A percentile compares a stretch with the other conserved stretches of the same genome.
phyloP scores from a whole-genome alignment of 176 grass and related monocot species.

The Cenchrus purpureus region DNA sequence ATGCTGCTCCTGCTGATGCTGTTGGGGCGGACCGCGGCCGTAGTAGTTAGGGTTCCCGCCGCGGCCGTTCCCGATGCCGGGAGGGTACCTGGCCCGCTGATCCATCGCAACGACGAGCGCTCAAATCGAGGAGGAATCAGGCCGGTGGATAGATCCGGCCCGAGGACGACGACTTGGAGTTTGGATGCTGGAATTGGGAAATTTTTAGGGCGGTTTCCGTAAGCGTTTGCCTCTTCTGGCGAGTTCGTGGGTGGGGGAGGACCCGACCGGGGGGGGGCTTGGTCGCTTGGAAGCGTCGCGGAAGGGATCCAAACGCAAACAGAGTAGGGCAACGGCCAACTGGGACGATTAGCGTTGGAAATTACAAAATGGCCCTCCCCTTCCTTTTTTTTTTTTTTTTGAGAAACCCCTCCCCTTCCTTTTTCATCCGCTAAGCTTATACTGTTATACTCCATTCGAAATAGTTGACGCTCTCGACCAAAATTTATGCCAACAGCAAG shows the following conservation, averaged over 20 bases:
- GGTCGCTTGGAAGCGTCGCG: conserved; percentile 4
- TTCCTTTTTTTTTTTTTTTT: too few species aligned
- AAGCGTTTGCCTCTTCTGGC: neutral
- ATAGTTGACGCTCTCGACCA: too few species aligned
- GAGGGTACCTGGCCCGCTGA: conserved; percentile 64
- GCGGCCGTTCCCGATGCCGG: conserved; percentile 70
- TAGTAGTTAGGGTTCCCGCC: conserved; percentile 69
- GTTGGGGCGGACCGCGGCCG: conserved; percentile 54
- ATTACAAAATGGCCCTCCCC: conserved; percentile 44
- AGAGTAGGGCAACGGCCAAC: conserved; percentile 51
- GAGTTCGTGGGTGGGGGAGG: conserved; percentile 27
- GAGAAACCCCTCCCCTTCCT: too few species aligned
- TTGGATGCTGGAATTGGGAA: conserved; percentile 25
- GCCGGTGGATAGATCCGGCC: conserved; percentile 20
- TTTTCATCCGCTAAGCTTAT: too few species aligned
- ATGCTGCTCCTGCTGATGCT: conserved; percentile 43
- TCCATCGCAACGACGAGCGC: conserved; percentile 52
- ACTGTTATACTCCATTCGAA: too few species aligned
- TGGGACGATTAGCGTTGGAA: neutral
- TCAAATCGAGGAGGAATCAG: conserved; percentile 7
- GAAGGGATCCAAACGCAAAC: neutral
- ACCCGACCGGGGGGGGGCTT: neutral
- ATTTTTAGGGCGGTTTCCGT: conserved; percentile 25
- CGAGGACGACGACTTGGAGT: neutral
- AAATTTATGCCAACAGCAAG: too few species aligned